A percentile compares a stretch with the other conserved stretches of the same genome.
Evolutionary conservation across 129 eudicot genomes (phyloP).

Genomic region (Erigeron canadensis): DNA sequence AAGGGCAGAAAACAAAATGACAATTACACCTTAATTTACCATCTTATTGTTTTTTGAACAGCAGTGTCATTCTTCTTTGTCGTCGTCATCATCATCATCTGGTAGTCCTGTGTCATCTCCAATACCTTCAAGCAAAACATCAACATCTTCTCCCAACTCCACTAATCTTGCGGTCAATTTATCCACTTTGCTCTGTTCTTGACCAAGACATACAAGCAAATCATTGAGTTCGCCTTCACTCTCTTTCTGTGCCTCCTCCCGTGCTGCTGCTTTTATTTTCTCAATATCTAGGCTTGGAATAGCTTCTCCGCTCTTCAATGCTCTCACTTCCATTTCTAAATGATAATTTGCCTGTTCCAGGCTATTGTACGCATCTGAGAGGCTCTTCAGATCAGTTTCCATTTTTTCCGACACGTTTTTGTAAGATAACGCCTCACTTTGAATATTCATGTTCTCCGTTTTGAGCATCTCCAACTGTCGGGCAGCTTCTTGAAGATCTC

Average conservation of each 20-base stretch:
- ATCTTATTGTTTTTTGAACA: neutral
- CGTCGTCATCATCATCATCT: conserved; percentile 48
- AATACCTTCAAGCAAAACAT: conserved; percentile 74
- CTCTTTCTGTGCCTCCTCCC: conserved; percentile 89
- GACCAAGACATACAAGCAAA: conserved; percentile 88
- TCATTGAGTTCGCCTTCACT: conserved; percentile 86
- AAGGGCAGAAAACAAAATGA: conserved; percentile 1
- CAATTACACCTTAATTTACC: neutral
- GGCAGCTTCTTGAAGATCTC: conserved; percentile 71
- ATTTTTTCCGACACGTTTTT: conserved; percentile 51
- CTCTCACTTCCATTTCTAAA: conserved; percentile 63
- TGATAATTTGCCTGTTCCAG: conserved; percentile 81
- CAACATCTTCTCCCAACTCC: conserved; percentile 89
- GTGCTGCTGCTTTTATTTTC: conserved; percentile 69
- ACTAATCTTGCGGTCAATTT: conserved; percentile 57
- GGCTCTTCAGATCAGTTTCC: conserved; percentile 80
- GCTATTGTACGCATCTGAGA: conserved; percentile 93
- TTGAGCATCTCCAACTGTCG: conserved; percentile 60
- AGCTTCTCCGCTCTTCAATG: conserved; percentile 47
- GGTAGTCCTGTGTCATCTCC: conserved; percentile 65
- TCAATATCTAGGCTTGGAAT: conserved; percentile 48
- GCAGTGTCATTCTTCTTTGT: conserved; percentile 37
- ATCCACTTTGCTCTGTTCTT: conserved; percentile 94
- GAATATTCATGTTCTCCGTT: conserved; percentile 56
- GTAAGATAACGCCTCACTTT: conserved; percentile 52